Conservation (phyloP, 1,139 yeast species). For the Taphrina sp. region DNA sequence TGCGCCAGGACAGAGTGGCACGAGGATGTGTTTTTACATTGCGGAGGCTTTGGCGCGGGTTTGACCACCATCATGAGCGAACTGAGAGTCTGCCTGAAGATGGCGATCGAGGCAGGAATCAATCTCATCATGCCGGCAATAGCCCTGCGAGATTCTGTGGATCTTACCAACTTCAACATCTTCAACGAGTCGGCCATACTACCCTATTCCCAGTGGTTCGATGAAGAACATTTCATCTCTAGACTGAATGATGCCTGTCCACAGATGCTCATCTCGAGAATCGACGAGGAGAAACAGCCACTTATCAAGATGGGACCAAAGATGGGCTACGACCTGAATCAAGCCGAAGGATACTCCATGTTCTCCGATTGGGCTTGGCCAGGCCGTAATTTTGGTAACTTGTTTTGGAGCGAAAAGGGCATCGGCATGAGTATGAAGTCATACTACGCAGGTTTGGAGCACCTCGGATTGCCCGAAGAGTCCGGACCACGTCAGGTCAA, state of each 20-base stretch:
- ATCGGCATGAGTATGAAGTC: neutral
- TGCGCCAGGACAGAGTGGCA: constrained; percentile 10
- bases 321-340: neutral
- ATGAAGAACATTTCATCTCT: neutral
- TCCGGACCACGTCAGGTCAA: neutral
- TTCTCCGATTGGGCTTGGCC: constrained; percentile 3
- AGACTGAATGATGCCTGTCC: neutral
- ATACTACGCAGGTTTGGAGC: neutral
- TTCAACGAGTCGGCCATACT: neutral
- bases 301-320: neutral
- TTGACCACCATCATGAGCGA: constrained; percentile 4
- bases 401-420: neutral
- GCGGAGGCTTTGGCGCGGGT: constrained; percentile 1
- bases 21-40: neutral
- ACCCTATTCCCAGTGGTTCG: constrained; percentile 9
- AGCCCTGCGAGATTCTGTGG: constrained; percentile 1
- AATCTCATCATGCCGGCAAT: constrained; percentile 1
- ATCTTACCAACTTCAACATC: neutral
- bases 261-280: neutral
- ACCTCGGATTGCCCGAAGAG: neutral
- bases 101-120: constrained; percentile 10
- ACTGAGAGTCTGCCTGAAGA: constrained; percentile 4
- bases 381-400: neutral
- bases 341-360: neutral
- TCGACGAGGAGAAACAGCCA: neutral